Base-by-base conservation (phyloP, 2,329 filamentous ascomycete genomes). In the Cryphonectria nitschkei region DNA sequence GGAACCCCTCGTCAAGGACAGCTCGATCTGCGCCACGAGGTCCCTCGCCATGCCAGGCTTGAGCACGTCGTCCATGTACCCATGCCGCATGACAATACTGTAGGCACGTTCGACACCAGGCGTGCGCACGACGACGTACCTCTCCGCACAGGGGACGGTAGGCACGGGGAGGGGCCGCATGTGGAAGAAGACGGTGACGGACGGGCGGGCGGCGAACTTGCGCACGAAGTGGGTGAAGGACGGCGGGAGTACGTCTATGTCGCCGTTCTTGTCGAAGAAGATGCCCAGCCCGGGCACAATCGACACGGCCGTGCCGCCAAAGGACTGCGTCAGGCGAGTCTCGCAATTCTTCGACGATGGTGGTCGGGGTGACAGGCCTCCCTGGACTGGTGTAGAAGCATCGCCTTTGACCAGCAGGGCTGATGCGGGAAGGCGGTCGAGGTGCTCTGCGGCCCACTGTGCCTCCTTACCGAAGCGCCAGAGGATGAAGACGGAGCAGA, bases 391-490 rank as follows among this genome's bases (percentile, higher is more conserved):
- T 60, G 56, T 4, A 66, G 26, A 26, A 26, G 62, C 8, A 26
- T 52, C 70, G 71, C 67, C 73, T 63, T 76, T 64, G 26, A 81
- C 50, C 16, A 67, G 74, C 3, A 85, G 79, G 19, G 83, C 75
- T 67, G 81, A 84, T 5, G 84, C 83, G 60, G 84, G 82, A 69
- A 89, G 83, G 4, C 85, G 84, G 74, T 93, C 90, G 69, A 86
- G 83, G 0, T 85, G 84, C 80, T 95, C 92, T 2, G 92, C 89
- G 8, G 81, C 81, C 92, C 92, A 95, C 77, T 95, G 92, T 72
- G 89, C 86, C 76, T 94, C 91, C 78, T 95, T 94, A 22, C 92
- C 92, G 75, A 89, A 95, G 43, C 92, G 87, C 92, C 92, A 95
- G 14, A 94, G 84, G 2, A 93, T 83, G 76, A 95, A 92, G 60